A percentile compares a stretch with the other conserved stretches of the same genome.
These are phyloP conservation scores for Calendula officinalis DNA, from an alignment of 129 eudicot species.

Conservation along the genomic window DNA sequence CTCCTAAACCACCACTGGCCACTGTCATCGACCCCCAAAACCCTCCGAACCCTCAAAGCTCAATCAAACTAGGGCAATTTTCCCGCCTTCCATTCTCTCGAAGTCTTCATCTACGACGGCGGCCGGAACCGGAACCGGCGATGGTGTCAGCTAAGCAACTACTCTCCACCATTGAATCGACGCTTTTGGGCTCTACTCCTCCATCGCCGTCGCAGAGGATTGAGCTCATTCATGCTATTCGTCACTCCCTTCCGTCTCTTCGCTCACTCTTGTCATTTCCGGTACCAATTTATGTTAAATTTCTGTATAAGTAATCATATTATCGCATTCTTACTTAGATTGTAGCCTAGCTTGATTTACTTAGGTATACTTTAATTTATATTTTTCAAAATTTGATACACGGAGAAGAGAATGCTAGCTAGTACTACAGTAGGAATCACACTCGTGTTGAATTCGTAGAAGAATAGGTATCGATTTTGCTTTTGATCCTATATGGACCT, in stretches of 20 bases:
- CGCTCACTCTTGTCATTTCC: slow-evolving; percentile 68
- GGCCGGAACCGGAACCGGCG: slow-evolving; percentile 22
- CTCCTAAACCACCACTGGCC: slow-evolving; percentile 15
- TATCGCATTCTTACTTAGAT: neutral
- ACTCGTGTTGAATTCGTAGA: too few relatives aligned
- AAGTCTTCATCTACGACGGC: neutral
- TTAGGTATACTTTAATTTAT: neutral
- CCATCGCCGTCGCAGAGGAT: slow-evolving; percentile 75
- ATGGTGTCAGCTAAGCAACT: slow-evolving; percentile 89
- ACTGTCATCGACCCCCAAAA: neutral
- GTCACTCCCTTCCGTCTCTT: slow-evolving; percentile 64
- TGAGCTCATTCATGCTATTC: slow-evolving; percentile 80
- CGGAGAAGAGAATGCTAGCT: too few relatives aligned
- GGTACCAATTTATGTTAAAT: slow-evolving; percentile 25
- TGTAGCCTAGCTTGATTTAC: slow-evolving; percentile 7
- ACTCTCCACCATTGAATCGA: slow-evolving; percentile 57
- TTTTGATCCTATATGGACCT: too few relatives aligned
- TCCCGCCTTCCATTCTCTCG: slow-evolving; percentile 27
- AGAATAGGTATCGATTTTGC: too few relatives aligned
- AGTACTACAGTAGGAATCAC: too few relatives aligned
- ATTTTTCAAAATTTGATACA: too few relatives aligned
- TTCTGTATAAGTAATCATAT: neutral
- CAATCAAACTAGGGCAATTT: slow-evolving; percentile 31
- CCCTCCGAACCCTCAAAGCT: slow-evolving; percentile 8
- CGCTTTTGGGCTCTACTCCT: slow-evolving; percentile 57